These are phyloP conservation scores for Aphanocladium album DNA, from an alignment of 2,329 filamentous ascomycete species.

Conservation along the genomic window DNA sequence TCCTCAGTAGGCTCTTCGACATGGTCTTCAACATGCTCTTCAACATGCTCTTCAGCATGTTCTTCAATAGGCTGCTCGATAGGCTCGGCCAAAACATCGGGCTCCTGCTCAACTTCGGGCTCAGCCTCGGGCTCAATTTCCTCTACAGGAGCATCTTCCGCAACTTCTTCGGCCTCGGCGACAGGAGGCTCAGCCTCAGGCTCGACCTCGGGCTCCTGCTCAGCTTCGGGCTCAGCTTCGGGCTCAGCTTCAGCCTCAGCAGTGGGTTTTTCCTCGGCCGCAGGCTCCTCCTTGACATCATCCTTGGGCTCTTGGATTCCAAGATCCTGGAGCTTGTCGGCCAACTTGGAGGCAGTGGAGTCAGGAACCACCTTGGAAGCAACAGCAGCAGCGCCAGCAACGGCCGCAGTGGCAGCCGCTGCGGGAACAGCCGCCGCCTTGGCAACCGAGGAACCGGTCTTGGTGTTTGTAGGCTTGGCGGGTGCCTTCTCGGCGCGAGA, in stretches of 20 bases:
- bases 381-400: background rate
- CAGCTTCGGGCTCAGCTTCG: slow-evolving; percentile 1
- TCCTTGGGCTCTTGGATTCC: background rate
- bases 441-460: background rate
- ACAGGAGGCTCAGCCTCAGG: background rate
- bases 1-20: background rate
- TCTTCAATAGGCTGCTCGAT: background rate
- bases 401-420: background rate
- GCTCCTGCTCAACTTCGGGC: background rate
- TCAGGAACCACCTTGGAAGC: background rate
- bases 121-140: slow-evolving; percentile 12
- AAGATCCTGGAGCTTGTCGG: slow-evolving; percentile 5
- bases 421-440: background rate
- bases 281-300: background rate
- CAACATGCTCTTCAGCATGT: background rate
- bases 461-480: background rate
- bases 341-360: background rate
- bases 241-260: background rate
- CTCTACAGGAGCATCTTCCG: slow-evolving; percentile 9
- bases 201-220: background rate
- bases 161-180: background rate
- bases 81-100: too few relatives aligned
- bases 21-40: slow-evolving; percentile 6
- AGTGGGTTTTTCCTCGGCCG: background rate
- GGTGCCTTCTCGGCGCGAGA: background rate